Evolutionary conservation across 352 stramenopile species (phyloP), one percentile per base, ranked within the genome.

Genomic region (Phytophthora meadii): DNA sequence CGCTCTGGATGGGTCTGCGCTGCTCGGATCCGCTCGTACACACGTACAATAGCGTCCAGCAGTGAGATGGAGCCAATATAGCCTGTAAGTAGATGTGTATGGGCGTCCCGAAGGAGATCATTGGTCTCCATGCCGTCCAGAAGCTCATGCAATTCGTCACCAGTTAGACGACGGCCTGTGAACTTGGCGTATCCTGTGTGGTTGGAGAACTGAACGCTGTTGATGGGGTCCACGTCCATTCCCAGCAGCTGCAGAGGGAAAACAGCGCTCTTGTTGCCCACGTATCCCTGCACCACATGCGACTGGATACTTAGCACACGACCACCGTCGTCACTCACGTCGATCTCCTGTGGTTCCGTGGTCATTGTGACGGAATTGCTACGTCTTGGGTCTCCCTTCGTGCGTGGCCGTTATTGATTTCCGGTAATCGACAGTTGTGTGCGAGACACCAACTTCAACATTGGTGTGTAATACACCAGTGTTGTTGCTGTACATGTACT

Each of bases 201-300:
- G 70, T 96, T 94, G 75, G 86, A 93, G 59, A 96, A 94, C 61
- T 96, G 86, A 17, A 96, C 84, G 55, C 81, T 94, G 68, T 96
- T 94, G 75, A 96, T 92, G 46, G 90, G 82, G 72, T 96, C 88
- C 39, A 94, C 88, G 52, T 96, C 88, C 72, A 94, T 80, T 17
- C 88, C 86, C 30, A 95, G 77, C 59, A 92, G 76, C 72, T 94
- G 88, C 68, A 95, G 65, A 24, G 86, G 86, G 60, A 95, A 91
- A 34, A 96, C 84, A 8, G 88, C 88, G 68, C 84, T 92, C 71
- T 93, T 92, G 65, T 96, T 96, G 46, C 88, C 88, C 34, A 96
- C 88, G 52, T 94, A 96, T 24, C 88, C 88, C 58, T 93, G 88
- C 30, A 96, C 88, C 41, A 94, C 87, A 50, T 96, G 88, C 44